A percentile compares a stretch with the other conserved stretches of the same genome.
Evolutionary conservation across 1,139 yeast species (phyloP).

Genomic region (Diutina rugosa): DNA sequence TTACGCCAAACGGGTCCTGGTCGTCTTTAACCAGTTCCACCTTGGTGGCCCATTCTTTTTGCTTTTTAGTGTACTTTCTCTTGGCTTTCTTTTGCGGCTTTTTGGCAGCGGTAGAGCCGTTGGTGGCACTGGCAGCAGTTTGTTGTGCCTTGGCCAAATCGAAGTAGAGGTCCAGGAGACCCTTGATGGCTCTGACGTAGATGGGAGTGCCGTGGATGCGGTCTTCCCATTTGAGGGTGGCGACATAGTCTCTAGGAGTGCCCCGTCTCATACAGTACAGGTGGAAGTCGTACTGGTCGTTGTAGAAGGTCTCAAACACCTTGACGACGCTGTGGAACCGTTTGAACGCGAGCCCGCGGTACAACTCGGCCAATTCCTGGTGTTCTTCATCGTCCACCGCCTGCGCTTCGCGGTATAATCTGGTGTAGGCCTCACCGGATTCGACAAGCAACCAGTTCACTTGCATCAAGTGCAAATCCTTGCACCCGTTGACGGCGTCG

Average conservation of each 20-base stretch:
- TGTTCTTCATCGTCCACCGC: constrained; percentile 14
- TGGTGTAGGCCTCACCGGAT: constrained; percentile 66
- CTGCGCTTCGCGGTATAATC: constrained; percentile 17
- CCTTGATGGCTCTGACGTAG: constrained; percentile 56
- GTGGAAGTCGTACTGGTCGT: constrained; percentile 92
- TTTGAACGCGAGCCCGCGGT: constrained; percentile 67
- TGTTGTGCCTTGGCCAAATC: constrained; percentile 22
- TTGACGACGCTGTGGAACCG: constrained; percentile 58
- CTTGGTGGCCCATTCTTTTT: constrained; percentile 22
- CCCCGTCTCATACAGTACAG: constrained; percentile 86
- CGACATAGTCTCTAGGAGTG: constrained; percentile 72
- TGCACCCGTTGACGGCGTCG: constrained; percentile 63
- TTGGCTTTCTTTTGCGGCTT: constrained; percentile 15
- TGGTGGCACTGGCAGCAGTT: constrained; percentile 9
- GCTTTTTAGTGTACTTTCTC: constrained; percentile 7
- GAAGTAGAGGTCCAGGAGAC: constrained; percentile 49
- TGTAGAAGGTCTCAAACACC: constrained; percentile 56
- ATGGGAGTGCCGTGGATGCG: constrained; percentile 54
- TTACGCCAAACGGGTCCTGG: constrained; percentile 36
- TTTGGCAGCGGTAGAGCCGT: constrained; percentile 25
- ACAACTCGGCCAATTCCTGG: constrained; percentile 21
- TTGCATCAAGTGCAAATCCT: constrained; percentile 82
- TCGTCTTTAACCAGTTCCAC: constrained; percentile 35
- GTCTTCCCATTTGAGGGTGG: constrained; percentile 75
- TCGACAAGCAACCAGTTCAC: constrained; percentile 83